Conservation (phyloP, 2,329 filamentous ascomycete genomes). For the Aureobasidium sp. region DNA sequence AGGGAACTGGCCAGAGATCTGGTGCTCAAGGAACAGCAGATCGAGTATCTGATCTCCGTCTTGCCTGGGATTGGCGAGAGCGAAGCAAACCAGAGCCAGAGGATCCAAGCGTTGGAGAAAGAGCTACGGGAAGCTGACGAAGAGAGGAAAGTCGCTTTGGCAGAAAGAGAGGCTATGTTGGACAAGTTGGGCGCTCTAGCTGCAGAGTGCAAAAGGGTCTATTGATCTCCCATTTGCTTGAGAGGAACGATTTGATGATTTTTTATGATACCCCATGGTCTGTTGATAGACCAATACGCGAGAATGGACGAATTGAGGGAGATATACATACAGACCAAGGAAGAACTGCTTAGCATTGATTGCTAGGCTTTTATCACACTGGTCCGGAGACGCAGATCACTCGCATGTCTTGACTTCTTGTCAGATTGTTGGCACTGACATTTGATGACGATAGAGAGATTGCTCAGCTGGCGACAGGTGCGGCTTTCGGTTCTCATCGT, state of each 20-base stretch:
- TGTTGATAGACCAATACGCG: background rate
- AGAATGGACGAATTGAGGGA: background rate
- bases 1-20: slow-evolving; percentile 69
- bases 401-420: too few relatives aligned
- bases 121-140: slow-evolving; percentile 38
- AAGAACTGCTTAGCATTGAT: background rate
- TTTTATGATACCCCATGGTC: slow-evolving; percentile 1
- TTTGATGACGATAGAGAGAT: background rate
- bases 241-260: background rate
- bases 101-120: slow-evolving; percentile 41
- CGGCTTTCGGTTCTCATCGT: background rate
- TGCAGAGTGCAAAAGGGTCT: slow-evolving; percentile 31
- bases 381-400: background rate
- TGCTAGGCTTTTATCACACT: background rate
- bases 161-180: slow-evolving; percentile 37
- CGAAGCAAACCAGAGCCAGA: slow-evolving; percentile 66
- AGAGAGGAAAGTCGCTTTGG: slow-evolving; percentile 35
- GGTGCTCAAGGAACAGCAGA: slow-evolving; percentile 74
- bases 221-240: slow-evolving; percentile 15
- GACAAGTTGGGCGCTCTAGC: slow-evolving; percentile 43
- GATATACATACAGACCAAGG: background rate
- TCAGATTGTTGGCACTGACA: background rate
- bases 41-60: slow-evolving; percentile 67
- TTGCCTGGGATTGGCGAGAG: slow-evolving; percentile 73
- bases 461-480: background rate